These are phyloP conservation scores for Clitocybe nebularis DNA, from an alignment of 1,284 basidiomycete genomes.

Conservation along the genomic window DNA sequence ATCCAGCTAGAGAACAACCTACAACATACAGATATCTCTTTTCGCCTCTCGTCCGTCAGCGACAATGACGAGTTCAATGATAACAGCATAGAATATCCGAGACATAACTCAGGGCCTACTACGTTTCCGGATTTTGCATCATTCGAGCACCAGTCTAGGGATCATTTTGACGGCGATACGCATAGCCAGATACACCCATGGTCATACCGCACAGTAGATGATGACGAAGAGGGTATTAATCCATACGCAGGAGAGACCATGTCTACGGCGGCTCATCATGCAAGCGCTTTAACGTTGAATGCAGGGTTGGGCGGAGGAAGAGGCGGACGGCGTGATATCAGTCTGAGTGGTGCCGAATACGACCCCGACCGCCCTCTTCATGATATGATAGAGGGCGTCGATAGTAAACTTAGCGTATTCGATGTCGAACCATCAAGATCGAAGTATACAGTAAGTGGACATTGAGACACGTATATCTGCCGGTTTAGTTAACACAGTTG, in stretches of 20 bases:
- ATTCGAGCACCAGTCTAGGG: constrained; percentile 53
- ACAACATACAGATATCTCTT: constrained; percentile 64
- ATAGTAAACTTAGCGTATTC: constrained; percentile 46
- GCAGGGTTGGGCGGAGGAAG: constrained; percentile 67
- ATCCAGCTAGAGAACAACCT: constrained; percentile 73
- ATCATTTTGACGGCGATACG: constrained; percentile 50
- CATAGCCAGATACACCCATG: constrained; percentile 54
- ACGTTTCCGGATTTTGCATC: constrained; percentile 53
- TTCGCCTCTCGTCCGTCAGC: constrained; percentile 54
- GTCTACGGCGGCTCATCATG: constrained; percentile 84
- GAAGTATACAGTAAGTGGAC: constrained; percentile 36
- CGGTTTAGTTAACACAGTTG: constrained; percentile 6
- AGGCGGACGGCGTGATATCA: constrained; percentile 46
- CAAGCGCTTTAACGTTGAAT: constrained; percentile 79
- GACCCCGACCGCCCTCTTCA: constrained; percentile 82
- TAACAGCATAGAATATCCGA: constrained; percentile 59
- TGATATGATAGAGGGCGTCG: constrained; percentile 62
- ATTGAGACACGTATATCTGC: constrained; percentile 1
- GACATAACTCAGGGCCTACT: constrained; percentile 57
- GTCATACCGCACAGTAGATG: constrained; percentile 63
- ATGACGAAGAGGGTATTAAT: constrained; percentile 59
- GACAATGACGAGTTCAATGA: constrained; percentile 34
- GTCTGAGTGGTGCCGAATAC: constrained; percentile 75
- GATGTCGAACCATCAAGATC: constrained; percentile 49
- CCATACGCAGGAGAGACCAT: constrained; percentile 66